Conservation (phyloP, 2,329 filamentous ascomycete genomes). For the Drechslerella dactyloides region DNA sequence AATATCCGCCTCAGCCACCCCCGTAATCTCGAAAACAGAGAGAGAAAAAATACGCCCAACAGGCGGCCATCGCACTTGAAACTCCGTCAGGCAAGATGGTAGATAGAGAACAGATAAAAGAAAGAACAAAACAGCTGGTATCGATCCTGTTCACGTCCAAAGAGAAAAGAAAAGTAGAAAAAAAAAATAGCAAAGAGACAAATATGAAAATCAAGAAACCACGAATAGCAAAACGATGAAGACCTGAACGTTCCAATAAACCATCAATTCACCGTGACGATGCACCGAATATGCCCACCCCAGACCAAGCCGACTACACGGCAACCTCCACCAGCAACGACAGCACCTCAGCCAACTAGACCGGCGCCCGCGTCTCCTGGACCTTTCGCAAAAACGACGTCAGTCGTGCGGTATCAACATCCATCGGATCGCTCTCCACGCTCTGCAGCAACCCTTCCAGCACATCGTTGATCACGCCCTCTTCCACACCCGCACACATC, state of each 20-base stretch:
- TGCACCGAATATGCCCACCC: not conserved
- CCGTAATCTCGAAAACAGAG: too few relatives aligned
- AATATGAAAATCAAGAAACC: not conserved
- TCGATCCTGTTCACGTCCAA: slow-evolving; percentile 29
- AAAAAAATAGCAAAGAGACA: not conserved
- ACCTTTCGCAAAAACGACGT: slow-evolving; percentile 80
- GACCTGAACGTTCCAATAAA: too few relatives aligned
- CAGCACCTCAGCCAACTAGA: slow-evolving; percentile 19
- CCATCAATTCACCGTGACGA: too few relatives aligned
- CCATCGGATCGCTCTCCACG: slow-evolving; percentile 82
- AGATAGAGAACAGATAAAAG: slow-evolving; percentile 10
- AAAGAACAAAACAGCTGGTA: slow-evolving; percentile 31
- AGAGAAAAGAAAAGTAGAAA: slow-evolving; percentile 14
- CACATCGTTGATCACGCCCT: slow-evolving; percentile 78
- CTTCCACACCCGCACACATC: slow-evolving; percentile 80
- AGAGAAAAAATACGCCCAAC: too few relatives aligned
- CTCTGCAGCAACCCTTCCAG: slow-evolving; percentile 81
- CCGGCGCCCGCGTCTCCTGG: slow-evolving; percentile 63
- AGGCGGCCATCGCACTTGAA: too few relatives aligned
- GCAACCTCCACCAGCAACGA: slow-evolving; percentile 3
- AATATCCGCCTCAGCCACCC: too few relatives aligned
- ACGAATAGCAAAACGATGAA: not conserved
- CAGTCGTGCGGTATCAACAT: slow-evolving; percentile 77
- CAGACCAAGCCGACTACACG: slow-evolving; percentile 16
- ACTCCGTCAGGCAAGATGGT: too few relatives aligned